Base-by-base conservation (phyloP, 2,329 filamentous ascomycete genomes). In the Fonsecaea monophora region DNA sequence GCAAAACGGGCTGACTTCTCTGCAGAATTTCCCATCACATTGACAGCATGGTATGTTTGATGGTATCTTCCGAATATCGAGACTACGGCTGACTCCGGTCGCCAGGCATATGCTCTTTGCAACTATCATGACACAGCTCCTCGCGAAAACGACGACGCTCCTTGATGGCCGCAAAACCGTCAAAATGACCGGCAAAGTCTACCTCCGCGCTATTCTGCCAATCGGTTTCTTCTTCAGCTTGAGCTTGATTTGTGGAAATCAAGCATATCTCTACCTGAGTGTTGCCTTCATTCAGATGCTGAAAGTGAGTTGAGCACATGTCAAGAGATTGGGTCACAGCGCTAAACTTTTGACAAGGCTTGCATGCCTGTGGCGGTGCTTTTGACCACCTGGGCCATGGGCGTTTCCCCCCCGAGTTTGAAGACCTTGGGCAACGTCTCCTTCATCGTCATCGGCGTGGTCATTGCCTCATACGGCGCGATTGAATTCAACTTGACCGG, bases 211-310 rank as follows among this genome's bases (percentile, higher is more conserved):
- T 53, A 97, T 98, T 73, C 90, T 97, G 42, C 94, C 94, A 64
- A 97, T 98, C 75, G 94, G 94, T 72, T 81, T 97, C 77, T 96
- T 97, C 83, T 98, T 97, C 88, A 95, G 91, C 78, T 84, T 97
- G 83, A 95, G 91, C 81, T 86, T 98, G 83, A 97, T 98, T 78
- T 97, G 93, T 81, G 93, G 94, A 77, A 98, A 98, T 83, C 82
- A 96, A 81, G 93, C 94, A 74, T 98, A 98, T 78, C 87, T 97
- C 63, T 97, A 97, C 81, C 87, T 98, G 68, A 95, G 91, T 73
- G 94, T 98, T 66, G 91, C 94, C 68, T 98, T 98, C 80, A 98
- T 98, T 76, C 94, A 98, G 85, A 98, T 98, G 94, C 89, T 98
- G 80, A 98, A 98, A 91, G 90, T 92, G 82, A 74, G 91, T 80